Evolutionary conservation across 495 filamentous ascomycete genomes (phyloP), one percentile per base, ranked within the genome.

Genomic region (Penicillium diatomitis): DNA sequence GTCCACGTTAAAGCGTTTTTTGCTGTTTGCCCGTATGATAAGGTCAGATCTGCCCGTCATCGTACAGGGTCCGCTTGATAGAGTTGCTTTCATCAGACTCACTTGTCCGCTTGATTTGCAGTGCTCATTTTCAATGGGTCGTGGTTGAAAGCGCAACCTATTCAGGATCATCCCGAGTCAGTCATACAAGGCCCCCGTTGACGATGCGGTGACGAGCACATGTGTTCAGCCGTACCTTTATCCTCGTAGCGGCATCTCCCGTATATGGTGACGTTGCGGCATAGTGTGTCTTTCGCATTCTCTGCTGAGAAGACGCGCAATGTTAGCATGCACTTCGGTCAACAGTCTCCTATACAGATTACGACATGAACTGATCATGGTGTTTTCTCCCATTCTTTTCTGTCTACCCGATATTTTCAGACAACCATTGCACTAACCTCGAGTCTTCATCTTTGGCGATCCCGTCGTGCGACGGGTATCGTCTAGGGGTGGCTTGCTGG

Each of bases 231-330:
- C 2, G 20, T 32, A 79, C 76, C 87, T 72, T 89, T 85, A 59
- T 92, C 87, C 68, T 92, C 85, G 66, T 86, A 95, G 44, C 87
- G 84, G 66, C 91, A 97, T 63, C 90, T 83, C 31, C 91, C 91
- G 65, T 95, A 96, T 50, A 97, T 95, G 35, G 88, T 79, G 8
- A 97, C 83, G 66, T 97, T 96, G 54, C 90, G 83, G 70, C 91
- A 97, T 29, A 92, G 74, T 0, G 87, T 95, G 56, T 91, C 89
- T 66, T 90, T 95, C 47, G 84, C 72, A 59, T 80, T 80, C 59
- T 84, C 81, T 83, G 47, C 40, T 32, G 49, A 28, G 30, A 49
- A 40, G 28, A 41, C 45, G 8, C 44, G 38, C 11, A 31, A 30
- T 43, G 38, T 56, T 7, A 52, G 55, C 48, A 36, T 34, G 32